These are phyloP conservation scores for Xylariaceae sp. DNA, from an alignment of 2,329 filamentous ascomycete genomes.

Conservation along the genomic window DNA sequence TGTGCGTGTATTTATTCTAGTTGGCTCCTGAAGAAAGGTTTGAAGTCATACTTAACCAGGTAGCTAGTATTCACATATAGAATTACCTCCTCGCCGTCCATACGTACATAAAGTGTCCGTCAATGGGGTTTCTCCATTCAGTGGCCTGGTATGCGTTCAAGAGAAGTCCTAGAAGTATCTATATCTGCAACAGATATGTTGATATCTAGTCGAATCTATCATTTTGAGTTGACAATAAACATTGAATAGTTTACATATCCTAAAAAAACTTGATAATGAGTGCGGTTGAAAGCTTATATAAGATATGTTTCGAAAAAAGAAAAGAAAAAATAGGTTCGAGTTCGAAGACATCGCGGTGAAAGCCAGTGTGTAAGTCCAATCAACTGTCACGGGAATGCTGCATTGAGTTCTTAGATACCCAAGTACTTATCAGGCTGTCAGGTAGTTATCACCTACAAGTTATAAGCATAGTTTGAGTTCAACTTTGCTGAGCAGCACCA, in stretches of 20 bases:
- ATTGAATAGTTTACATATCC: neutral
- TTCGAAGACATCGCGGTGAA: neutral
- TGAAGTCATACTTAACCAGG: neutral
- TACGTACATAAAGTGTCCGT: too few relatives aligned
- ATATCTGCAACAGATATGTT: neutral
- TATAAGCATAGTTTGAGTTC: too few relatives aligned
- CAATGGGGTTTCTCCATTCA: too few relatives aligned
- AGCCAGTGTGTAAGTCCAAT: neutral
- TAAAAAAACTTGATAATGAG: neutral
- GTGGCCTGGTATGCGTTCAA: too few relatives aligned
- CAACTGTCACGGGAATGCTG: neutral
- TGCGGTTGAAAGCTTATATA: neutral
- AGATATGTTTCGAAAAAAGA: neutral
- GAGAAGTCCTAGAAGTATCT: neutral
- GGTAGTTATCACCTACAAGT: too few relatives aligned
- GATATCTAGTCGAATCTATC: neutral
- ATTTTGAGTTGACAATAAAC: neutral
- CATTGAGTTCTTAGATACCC: too few relatives aligned
- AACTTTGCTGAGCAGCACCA: too few relatives aligned
- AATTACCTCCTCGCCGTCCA: neutral
- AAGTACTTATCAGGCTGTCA: neutral
- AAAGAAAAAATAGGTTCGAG: too few relatives aligned
- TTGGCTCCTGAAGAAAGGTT: neutral
- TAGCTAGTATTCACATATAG: neutral
- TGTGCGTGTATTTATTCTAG: neutral